Evolutionary conservation across 495 filamentous ascomycete species (phyloP).

Genomic region (Tetracladium marchalianum): DNA sequence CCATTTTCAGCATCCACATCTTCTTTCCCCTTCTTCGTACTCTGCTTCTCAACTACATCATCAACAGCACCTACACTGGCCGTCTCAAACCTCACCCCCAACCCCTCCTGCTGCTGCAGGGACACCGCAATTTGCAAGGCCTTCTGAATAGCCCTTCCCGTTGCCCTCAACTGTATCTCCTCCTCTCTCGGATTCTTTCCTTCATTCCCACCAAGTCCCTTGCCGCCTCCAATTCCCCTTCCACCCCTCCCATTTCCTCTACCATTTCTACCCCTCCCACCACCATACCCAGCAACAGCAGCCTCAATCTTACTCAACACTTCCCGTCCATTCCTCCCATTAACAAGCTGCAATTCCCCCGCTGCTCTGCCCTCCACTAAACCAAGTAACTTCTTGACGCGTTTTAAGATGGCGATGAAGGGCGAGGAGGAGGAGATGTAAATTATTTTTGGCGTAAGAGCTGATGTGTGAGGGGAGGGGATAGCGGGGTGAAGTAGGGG

Average conservation of each 20-base stretch:
- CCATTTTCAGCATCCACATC: background rate
- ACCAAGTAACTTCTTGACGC: conserved; percentile 60
- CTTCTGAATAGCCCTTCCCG: conserved; percentile 69
- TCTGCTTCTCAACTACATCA: conserved; percentile 47
- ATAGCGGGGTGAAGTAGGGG: conserved; percentile 62
- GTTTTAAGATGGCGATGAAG: conserved; percentile 75
- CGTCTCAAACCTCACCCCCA: conserved; percentile 41
- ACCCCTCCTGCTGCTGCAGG: conserved; percentile 52
- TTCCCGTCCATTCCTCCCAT: conserved; percentile 19
- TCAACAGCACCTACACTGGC: conserved; percentile 61
- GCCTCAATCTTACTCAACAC: conserved; percentile 21
- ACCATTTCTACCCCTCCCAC: background rate
- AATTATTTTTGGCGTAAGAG: conserved; percentile 50
- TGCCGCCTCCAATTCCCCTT: background rate
- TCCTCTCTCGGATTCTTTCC: conserved; percentile 22
- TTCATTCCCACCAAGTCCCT: background rate
- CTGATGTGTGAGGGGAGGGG: conserved; percentile 43
- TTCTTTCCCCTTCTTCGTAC: conserved; percentile 16
- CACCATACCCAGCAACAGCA: conserved; percentile 30
- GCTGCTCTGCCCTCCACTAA: conserved; percentile 52
- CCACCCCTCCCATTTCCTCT: conserved; percentile 8
- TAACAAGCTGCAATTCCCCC: conserved; percentile 13
- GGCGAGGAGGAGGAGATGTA: conserved; percentile 69
- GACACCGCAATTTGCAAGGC: conserved; percentile 52
- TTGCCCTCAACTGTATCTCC: conserved; percentile 67